These are phyloP conservation scores for Fraxinus paxiana DNA, from an alignment of 305 asterid genomes.

Conservation along the genomic window DNA sequence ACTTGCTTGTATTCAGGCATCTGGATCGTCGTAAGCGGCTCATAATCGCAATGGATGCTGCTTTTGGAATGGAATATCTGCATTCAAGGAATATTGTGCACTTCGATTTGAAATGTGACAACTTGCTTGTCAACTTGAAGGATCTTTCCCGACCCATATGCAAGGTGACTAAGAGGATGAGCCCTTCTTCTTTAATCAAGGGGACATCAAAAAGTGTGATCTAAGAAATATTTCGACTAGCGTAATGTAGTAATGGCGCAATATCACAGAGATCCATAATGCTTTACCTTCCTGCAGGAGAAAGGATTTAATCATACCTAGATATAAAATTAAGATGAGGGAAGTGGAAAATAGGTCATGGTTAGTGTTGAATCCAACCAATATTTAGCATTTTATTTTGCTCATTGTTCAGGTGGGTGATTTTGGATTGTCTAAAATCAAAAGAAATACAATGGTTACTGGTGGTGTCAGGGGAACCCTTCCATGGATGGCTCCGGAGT, in stretches of 20 bases:
- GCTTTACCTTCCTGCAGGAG: neutral
- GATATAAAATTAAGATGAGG: neutral
- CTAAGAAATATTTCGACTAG: slow-evolving; percentile 4
- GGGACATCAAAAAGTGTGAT: neutral
- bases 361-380: neutral
- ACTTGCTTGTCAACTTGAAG: slow-evolving; percentile 87
- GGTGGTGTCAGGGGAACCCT: slow-evolving; percentile 96
- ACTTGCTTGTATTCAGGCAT: slow-evolving; percentile 49
- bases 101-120: slow-evolving; percentile 87
- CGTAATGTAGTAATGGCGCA: neutral
- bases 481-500: slow-evolving; percentile 97
- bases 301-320: neutral
- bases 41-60: slow-evolving; percentile 91
- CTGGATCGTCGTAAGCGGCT: slow-evolving; percentile 90
- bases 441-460: slow-evolving; percentile 82
- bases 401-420: slow-evolving; percentile 64
- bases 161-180: slow-evolving; percentile 49
- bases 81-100: slow-evolving; percentile 90
- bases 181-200: neutral
- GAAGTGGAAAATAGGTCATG: neutral
- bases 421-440: slow-evolving; percentile 85
- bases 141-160: slow-evolving; percentile 90
- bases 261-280: neutral
- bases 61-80: slow-evolving; percentile 92
- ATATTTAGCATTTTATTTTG: neutral